These are phyloP conservation scores for Tarenaya hassleriana DNA, from an alignment of 345 rosid genomes.

Conservation along the genomic window DNA sequence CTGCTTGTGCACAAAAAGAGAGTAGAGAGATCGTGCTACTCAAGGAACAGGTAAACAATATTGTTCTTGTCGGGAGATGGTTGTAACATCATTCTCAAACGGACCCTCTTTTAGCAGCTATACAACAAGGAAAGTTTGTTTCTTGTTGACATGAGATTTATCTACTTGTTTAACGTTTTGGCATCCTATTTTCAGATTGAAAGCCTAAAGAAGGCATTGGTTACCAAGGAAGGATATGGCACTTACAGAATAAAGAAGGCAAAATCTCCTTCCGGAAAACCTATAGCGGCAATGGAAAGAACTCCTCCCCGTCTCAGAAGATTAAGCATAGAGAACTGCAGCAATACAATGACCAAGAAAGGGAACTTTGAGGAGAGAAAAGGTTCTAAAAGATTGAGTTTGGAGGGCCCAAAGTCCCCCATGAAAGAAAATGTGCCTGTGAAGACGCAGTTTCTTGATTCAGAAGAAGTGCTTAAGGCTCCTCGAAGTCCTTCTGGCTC, in stretches of 20 bases:
- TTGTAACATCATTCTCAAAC: neutral
- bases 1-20: constrained; percentile 75
- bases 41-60: constrained; percentile 56
- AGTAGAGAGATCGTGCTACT: constrained; percentile 72
- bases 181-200: constrained; percentile 54
- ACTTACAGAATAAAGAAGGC: constrained; percentile 32
- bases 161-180: neutral
- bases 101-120: neutral
- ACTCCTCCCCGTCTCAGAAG: constrained; percentile 74
- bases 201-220: constrained; percentile 73
- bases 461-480: constrained; percentile 31
- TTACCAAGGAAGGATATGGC: constrained; percentile 42
- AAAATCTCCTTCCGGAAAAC: constrained; percentile 34
- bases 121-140: neutral
- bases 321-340: constrained; percentile 38
- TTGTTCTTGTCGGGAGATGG: neutral
- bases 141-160: neutral
- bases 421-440: constrained; percentile 30
- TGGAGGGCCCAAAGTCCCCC: constrained; percentile 52
- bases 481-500: constrained; percentile 57
- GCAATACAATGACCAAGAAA: constrained; percentile 38
- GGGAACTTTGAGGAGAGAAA: constrained; percentile 37
- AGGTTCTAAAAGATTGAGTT: constrained; percentile 48
- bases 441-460: constrained; percentile 33
- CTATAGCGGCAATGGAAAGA: constrained; percentile 35